phyloP scores from a whole-genome alignment of 345 rosid genomes.

The Eucalyptus pauciflora region DNA sequence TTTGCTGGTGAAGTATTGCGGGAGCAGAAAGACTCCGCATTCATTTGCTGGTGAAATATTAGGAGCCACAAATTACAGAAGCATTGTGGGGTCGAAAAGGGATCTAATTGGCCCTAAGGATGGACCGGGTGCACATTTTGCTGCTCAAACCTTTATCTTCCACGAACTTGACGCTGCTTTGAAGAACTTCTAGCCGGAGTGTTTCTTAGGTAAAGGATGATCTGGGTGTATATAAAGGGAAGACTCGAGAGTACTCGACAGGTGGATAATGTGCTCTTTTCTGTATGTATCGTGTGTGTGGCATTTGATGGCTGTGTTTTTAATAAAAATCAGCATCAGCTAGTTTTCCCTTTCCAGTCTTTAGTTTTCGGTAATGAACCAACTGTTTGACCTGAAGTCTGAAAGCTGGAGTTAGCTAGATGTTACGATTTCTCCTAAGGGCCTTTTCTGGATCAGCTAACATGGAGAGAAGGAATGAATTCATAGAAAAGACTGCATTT shows the following conservation, averaged over 20 bases:
- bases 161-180: constrained; percentile 50
- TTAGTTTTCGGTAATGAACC: no score
- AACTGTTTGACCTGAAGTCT: no score
- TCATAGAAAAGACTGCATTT: not conserved
- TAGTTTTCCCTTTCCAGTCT: no score
- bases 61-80: constrained; percentile 12
- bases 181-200: constrained; percentile 49
- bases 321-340: no score
- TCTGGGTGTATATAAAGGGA: constrained; percentile 43
- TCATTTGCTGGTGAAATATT: not conserved
- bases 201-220: constrained; percentile 26
- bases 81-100: constrained; percentile 48
- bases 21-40: not conserved
- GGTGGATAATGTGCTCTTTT: constrained; percentile 9
- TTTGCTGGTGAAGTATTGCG: not conserved
- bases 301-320: no score
- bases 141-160: constrained; percentile 56
- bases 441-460: no score
- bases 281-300: not conserved
- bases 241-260: constrained; percentile 77
- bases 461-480: no score
- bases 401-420: no score
- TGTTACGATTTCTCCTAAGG: no score
- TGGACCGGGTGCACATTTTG: constrained; percentile 39
- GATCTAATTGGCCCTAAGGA: constrained; percentile 47